phyloP scores from a whole-genome alignment of 2,329 filamentous ascomycete genomes.

The Pseudomassariella vexata region DNA sequence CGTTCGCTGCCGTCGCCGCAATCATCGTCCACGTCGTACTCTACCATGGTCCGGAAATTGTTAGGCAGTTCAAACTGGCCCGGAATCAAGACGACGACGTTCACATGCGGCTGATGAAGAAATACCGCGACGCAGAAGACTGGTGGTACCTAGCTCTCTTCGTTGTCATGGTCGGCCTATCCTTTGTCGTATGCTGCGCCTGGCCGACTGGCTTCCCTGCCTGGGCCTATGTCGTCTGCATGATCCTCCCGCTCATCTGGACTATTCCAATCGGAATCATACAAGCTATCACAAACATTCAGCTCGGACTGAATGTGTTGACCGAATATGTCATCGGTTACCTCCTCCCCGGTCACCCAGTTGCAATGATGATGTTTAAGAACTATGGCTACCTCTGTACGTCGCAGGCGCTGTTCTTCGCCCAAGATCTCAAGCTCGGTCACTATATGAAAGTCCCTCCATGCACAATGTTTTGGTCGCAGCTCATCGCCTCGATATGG shows the following conservation, averaged over 20 bases:
- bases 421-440: conserved; percentile 45
- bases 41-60: conserved; percentile 51
- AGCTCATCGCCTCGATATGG: conserved; percentile 33
- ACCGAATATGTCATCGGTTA: conserved; percentile 70
- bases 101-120: conserved; percentile 57
- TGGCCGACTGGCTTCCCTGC: conserved; percentile 36
- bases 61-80: conserved; percentile 47
- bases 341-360: conserved; percentile 63
- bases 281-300: conserved; percentile 41
- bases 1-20: conserved; percentile 61
- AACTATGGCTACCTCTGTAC: conserved; percentile 49
- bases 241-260: conserved; percentile 34
- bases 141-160: conserved; percentile 54
- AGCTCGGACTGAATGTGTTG: conserved; percentile 49
- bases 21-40: conserved; percentile 51
- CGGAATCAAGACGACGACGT: conserved; percentile 52
- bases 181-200: conserved; percentile 30
- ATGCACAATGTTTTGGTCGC: conserved; percentile 41
- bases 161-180: conserved; percentile 46
- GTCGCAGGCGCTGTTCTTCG: conserved; percentile 39
- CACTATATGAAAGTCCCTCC: conserved; percentile 50
- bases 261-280: conserved; percentile 49
- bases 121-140: conserved; percentile 52
- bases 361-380: conserved; percentile 76
- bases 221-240: conserved; percentile 35